Evolutionary conservation across 2,329 filamentous ascomycete species (phyloP).

Genomic region (Epichloe glyceriae): DNA sequence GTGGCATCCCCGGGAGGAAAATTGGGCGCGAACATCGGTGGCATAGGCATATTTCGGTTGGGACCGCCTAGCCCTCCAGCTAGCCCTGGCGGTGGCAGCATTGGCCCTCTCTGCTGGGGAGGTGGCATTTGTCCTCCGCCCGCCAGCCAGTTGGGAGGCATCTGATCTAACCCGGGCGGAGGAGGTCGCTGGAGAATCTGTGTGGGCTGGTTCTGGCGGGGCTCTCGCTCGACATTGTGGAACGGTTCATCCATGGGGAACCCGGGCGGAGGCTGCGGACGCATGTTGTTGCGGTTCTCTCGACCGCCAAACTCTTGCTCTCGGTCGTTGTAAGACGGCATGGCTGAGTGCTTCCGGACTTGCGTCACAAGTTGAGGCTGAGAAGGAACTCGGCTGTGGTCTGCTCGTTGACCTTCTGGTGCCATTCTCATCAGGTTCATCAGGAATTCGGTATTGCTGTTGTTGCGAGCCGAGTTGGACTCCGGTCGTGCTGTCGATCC

Average conservation of each 20-base stretch:
- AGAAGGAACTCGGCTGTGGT: constrained; percentile 24
- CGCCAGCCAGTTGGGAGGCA: constrained; percentile 43
- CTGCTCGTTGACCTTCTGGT: constrained; percentile 36
- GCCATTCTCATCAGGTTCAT: constrained; percentile 62
- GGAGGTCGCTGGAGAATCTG: constrained; percentile 54
- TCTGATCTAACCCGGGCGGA: constrained; percentile 46
- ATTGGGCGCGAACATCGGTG: constrained; percentile 48
- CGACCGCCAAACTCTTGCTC: constrained; percentile 31
- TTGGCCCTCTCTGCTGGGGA: constrained; percentile 31
- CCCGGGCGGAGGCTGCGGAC: constrained; percentile 33
- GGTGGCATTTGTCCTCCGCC: constrained; percentile 30
- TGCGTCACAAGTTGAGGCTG: constrained; percentile 8
- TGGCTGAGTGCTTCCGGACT: constrained; percentile 26
- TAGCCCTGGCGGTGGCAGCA: constrained; percentile 50
- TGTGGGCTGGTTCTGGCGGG: constrained; percentile 40
- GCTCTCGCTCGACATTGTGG: constrained; percentile 34
- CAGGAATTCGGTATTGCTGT: constrained; percentile 68
- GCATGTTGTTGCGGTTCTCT: constrained; percentile 24
- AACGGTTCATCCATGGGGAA: constrained; percentile 41
- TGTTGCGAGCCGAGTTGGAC: constrained; percentile 31
- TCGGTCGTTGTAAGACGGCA: constrained; percentile 33
- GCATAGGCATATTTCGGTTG: constrained; percentile 33
- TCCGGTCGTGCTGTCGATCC: constrained; percentile 31
- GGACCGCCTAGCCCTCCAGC: constrained; percentile 19
- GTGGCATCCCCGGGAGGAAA: constrained; percentile 39